Evolutionary conservation across 306 rosid species (phyloP), one percentile per base, ranked within the genome.

Genomic region (Benincasa hispida): DNA sequence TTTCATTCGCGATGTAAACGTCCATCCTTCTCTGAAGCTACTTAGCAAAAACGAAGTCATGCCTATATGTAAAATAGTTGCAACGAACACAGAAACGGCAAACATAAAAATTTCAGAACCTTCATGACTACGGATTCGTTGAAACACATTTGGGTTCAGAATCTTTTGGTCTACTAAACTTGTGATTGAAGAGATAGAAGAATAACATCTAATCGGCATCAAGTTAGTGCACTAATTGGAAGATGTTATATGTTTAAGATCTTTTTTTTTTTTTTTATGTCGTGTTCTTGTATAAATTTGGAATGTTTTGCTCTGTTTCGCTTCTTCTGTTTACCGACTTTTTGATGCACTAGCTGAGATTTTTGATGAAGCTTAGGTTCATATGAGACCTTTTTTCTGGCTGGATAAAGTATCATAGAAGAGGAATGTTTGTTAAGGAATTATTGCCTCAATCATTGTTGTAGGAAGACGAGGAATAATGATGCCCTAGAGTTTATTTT

Each of bases 11-110:
- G 95, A 94, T 39, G 63, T 92, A 7, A 84, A 83, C 77, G 85
- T 92, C 70, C 91, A 89, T 82, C 92, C 96, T 69, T 92, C 93
- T 60, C 48, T 92, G 88, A 92, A 90, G 92, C 96, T 94, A 80
- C 88, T 92, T 54, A 87, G 93, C 79, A 86, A 84, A 89, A 89
- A 92, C 21, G 95, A 94, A 77, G 82, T 58, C 75, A 87, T 87
- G 90, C 95, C 99, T 56, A 80, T 92, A 30, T 92, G 99, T 85
- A 90, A 88, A 84, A 78, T 94, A 84, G 91, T 79, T 58, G 48
- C 92, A 37, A 77, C 89, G 47, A 72, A 68, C 60, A 65, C 74
- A 85, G 90, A 85, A 79, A 81, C 35, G 65, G 79, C 82, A 51
- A 72, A 63, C 56, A 60, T 72, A 85, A 90, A 85, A 50, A 17